phyloP scores from a whole-genome alignment of 371 early-diverging fungal species.

The Phascolomyces articulosus region DNA sequence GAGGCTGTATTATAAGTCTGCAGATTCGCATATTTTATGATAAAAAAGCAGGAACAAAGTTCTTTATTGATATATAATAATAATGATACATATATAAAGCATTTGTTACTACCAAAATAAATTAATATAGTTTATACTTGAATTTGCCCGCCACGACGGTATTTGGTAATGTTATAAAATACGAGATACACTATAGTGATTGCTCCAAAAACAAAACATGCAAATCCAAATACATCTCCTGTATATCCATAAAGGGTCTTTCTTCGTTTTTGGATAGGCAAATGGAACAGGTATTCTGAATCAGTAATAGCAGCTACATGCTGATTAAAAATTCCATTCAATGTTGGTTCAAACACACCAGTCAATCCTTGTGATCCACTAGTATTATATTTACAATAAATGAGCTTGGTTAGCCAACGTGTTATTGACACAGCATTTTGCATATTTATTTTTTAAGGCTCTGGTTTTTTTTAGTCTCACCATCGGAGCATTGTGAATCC shows the following conservation, averaged over 20 bases:
- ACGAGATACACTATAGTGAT: neutral
- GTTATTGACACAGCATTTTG: too few relatives aligned
- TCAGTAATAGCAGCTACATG: constrained; percentile 42
- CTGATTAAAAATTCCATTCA: constrained; percentile 47
- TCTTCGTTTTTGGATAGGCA: constrained; percentile 49
- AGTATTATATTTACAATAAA: too few relatives aligned
- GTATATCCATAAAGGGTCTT: constrained; percentile 43
- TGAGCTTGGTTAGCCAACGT: too few relatives aligned
- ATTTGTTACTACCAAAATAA: too few relatives aligned
- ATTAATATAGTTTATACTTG: neutral
- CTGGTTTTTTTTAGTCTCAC: too few relatives aligned
- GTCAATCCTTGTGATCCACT: constrained; percentile 58
- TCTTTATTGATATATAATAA: too few relatives aligned
- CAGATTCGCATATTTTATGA: too few relatives aligned
- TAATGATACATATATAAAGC: too few relatives aligned
- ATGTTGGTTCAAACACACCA: constrained; percentile 47
- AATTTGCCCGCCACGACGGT: neutral
- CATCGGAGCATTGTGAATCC: constrained; percentile 57
- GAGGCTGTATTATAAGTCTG: too few relatives aligned
- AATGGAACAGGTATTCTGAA: constrained; percentile 42
- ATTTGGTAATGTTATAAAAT: neutral
- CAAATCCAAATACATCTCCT: constrained; percentile 43
- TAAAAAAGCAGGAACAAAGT: too few relatives aligned
- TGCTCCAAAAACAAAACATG: neutral
- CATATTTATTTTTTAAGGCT: too few relatives aligned